phyloP scores from a whole-genome alignment of 2,329 filamentous ascomycete genomes.

The Monosporascus sp. region DNA sequence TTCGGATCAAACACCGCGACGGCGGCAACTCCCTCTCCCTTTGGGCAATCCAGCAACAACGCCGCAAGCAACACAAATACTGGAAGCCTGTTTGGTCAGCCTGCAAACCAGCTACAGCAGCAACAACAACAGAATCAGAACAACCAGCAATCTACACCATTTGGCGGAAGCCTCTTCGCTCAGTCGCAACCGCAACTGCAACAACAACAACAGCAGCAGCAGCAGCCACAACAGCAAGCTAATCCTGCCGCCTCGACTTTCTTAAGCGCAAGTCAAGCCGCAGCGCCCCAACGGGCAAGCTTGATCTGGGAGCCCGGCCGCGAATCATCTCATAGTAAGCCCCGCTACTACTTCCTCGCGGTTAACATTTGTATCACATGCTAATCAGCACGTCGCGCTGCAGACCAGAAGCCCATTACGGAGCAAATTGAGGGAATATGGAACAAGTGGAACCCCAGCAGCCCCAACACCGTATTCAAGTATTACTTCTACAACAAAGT shows the following conservation, averaged over 20 bases:
- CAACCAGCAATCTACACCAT: conserved; percentile 14
- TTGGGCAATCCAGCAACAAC: conserved; percentile 18
- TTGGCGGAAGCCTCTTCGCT: conserved; percentile 30
- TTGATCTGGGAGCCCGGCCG: conserved; percentile 26
- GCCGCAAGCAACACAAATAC: conserved; percentile 18
- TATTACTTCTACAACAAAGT: conserved; percentile 87
- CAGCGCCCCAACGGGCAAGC: conserved; percentile 19
- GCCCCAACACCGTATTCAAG: conserved; percentile 68
- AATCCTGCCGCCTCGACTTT: conserved; percentile 36
- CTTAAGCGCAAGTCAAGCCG: conserved; percentile 37
- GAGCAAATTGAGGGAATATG: conserved; percentile 68
- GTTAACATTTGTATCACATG: background rate
- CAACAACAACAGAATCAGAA: conserved; percentile 26
- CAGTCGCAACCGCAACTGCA: conserved; percentile 28
- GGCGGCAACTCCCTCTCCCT: conserved; percentile 29
- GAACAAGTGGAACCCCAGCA: conserved; percentile 68
- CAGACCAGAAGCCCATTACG: conserved; percentile 65
- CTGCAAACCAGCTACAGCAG: conserved; percentile 35
- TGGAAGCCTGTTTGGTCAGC: conserved; percentile 35
- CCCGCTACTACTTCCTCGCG: background rate
- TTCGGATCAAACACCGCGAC: conserved; percentile 17
- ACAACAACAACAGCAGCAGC: conserved; percentile 9
- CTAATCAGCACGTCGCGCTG: conserved; percentile 9
- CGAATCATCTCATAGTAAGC: conserved; percentile 20
- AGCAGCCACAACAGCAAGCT: conserved; percentile 29